Evolutionary conservation across 805 yeast species (phyloP).

Genomic region (Isabelozyma gotoi): DNA sequence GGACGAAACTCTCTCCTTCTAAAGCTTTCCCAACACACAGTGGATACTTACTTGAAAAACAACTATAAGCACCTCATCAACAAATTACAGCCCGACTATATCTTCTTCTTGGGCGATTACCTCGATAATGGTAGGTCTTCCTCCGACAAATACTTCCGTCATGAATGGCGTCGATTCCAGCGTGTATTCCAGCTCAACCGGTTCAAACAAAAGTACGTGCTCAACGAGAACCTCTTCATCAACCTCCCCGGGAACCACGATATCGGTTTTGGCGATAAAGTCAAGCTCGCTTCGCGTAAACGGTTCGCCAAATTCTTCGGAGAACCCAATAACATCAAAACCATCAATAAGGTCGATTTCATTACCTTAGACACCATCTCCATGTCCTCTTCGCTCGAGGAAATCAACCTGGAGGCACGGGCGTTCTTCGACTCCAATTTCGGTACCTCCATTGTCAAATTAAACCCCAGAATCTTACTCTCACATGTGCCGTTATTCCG

Average conservation of each 20-base stretch:
- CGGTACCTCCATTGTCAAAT: conserved; percentile 8
- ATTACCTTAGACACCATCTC: conserved; percentile 75
- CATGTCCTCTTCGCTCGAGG: conserved; percentile 52
- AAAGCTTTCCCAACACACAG: conserved; percentile 39
- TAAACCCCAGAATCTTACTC: conserved; percentile 62
- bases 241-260: conserved; percentile 90
- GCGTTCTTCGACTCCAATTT: conserved; percentile 45
- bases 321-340: conserved; percentile 20
- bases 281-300: conserved; percentile 41
- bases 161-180: conserved; percentile 30
- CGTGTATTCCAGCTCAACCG: conserved; percentile 23
- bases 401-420: conserved; percentile 49
- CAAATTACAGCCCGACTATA: conserved; percentile 33
- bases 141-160: conserved; percentile 26
- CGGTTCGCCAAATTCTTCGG: conserved; percentile 36
- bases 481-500: conserved; percentile 88
- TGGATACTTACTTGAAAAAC: conserved; percentile 35
- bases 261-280: conserved; percentile 80
- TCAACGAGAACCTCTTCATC: conserved; percentile 26
- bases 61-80: conserved; percentile 34
- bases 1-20: conserved; percentile 32
- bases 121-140: conserved; percentile 42
- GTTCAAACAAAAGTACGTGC: conserved; percentile 12
- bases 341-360: conserved; percentile 31
- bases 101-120: conserved; percentile 43